These are phyloP conservation scores for Hypomyces perniciosus DNA, from an alignment of 2,329 filamentous ascomycete genomes.

Conservation along the genomic window DNA sequence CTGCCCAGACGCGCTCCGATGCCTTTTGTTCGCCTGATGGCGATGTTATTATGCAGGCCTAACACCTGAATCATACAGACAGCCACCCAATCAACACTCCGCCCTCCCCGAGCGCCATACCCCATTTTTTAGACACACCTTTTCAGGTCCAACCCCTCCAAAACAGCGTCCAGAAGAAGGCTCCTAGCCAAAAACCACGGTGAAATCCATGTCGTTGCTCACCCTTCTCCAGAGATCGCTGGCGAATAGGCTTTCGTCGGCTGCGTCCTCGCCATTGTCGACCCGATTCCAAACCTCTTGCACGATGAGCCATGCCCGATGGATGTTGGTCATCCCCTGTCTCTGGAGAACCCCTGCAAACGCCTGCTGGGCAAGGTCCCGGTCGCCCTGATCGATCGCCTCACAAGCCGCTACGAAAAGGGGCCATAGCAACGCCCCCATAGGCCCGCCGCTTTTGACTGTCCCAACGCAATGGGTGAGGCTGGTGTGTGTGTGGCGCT, in stretches of 20 bases:
- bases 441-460: slow-evolving; percentile 50
- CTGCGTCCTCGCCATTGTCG: slow-evolving; percentile 28
- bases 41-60: too few species aligned
- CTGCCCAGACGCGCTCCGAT: too few species aligned
- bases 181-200: slow-evolving; percentile 51
- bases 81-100: too few species aligned
- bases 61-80: too few species aligned
- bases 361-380: slow-evolving; percentile 43
- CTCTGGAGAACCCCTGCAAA: slow-evolving; percentile 49
- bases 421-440: slow-evolving; percentile 59
- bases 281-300: slow-evolving; percentile 55
- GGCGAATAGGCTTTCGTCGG: slow-evolving; percentile 17
- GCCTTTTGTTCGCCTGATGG: too few species aligned
- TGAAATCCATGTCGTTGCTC: slow-evolving; percentile 53
- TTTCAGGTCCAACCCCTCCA: neutral
- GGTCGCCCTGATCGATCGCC: slow-evolving; percentile 43
- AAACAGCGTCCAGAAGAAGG: neutral
- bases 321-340: slow-evolving; percentile 62
- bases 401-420: slow-evolving; percentile 59
- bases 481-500: slow-evolving; percentile 45
- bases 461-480: slow-evolving; percentile 50
- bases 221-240: slow-evolving; percentile 49
- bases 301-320: slow-evolving; percentile 53
- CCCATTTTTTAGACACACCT: too few species aligned
- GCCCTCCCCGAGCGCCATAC: too few species aligned